A percentile compares a stretch with the other conserved stretches of the same genome.
phyloP scores from a whole-genome alignment of 768 basidiomycete genomes.

The Pleurotus djamor region DNA sequence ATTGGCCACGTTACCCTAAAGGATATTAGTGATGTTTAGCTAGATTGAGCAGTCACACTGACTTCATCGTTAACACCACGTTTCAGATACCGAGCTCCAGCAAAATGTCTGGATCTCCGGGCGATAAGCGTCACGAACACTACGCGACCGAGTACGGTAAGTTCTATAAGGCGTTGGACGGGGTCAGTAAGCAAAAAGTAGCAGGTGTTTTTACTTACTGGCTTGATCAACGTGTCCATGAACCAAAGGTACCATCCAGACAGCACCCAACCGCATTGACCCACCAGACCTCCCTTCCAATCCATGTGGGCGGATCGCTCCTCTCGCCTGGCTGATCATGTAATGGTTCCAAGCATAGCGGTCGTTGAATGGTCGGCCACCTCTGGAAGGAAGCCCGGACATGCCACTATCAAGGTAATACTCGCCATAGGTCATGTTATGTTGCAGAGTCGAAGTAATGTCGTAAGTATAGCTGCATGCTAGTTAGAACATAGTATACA shows the following conservation, averaged over 20 bases:
- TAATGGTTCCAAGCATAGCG: constrained; percentile 94
- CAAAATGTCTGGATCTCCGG: constrained; percentile 90
- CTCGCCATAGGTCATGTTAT: constrained; percentile 69
- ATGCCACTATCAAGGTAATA: constrained; percentile 35
- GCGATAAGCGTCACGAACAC: constrained; percentile 96
- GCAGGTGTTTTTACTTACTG: constrained; percentile 50
- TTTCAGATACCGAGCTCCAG: constrained; percentile 92
- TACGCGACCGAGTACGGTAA: constrained; percentile 86
- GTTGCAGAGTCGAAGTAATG: constrained; percentile 92
- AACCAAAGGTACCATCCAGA: constrained; percentile 90
- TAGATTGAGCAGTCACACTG: not conserved
- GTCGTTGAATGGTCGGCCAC: constrained; percentile 66
- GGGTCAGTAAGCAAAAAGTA: not conserved
- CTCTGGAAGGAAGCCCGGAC: not conserved
- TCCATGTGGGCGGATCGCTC: constrained; percentile 27
- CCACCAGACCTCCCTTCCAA: not conserved
- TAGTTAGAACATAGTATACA: no score
- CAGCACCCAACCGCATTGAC: constrained; percentile 32
- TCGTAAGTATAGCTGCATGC: constrained; percentile 87
- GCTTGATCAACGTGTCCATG: constrained; percentile 99
- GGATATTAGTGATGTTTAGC: not conserved
- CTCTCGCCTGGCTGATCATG: constrained; percentile 55
- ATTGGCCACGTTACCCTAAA: constrained; percentile 94
- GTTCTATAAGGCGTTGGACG: constrained; percentile 48
- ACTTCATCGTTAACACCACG: constrained; percentile 95